These are phyloP conservation scores for Symbiodinium natans DNA, from an alignment of 73 alveolate genomes.

Conservation along the genomic window DNA sequence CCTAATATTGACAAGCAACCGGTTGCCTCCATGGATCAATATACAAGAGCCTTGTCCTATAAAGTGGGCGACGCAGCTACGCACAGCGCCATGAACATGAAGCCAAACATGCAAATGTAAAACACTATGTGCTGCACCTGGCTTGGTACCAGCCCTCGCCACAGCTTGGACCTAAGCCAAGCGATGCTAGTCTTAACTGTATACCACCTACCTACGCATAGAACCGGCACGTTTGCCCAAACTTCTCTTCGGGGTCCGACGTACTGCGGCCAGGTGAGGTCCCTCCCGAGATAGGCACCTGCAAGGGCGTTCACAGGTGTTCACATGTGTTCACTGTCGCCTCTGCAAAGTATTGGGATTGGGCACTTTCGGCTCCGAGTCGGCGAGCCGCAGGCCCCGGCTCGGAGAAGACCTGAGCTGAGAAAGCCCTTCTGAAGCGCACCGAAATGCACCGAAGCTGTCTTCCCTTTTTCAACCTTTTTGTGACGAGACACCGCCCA, in stretches of 20 bases:
- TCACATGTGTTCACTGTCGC: not conserved
- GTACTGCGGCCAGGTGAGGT: constrained; percentile 88
- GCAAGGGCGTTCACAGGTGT: not conserved
- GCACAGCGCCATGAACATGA: no score
- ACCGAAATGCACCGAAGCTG: not conserved
- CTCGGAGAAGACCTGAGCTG: not conserved
- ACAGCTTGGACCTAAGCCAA: not conserved
- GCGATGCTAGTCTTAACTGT: no score
- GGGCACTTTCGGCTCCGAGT: constrained; percentile 19
- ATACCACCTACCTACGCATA: no score
- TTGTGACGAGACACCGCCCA: constrained; percentile 46
- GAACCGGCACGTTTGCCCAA: no score
- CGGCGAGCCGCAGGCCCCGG: not conserved
- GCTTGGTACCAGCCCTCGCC: not conserved
- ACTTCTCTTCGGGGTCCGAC: constrained; percentile 19
- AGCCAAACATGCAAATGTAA: no score
- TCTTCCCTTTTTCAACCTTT: not conserved
- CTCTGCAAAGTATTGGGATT: not conserved
- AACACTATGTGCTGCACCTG: no score
- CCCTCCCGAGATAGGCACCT: constrained; percentile 51
- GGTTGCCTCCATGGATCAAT: no score
- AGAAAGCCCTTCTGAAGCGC: not conserved
- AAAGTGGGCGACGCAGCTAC: no score
- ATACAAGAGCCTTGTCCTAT: no score
- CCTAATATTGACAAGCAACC: no score